Base-by-base conservation (phyloP, 345 rosid genomes). In the Pseudoturritis turrita region DNA sequence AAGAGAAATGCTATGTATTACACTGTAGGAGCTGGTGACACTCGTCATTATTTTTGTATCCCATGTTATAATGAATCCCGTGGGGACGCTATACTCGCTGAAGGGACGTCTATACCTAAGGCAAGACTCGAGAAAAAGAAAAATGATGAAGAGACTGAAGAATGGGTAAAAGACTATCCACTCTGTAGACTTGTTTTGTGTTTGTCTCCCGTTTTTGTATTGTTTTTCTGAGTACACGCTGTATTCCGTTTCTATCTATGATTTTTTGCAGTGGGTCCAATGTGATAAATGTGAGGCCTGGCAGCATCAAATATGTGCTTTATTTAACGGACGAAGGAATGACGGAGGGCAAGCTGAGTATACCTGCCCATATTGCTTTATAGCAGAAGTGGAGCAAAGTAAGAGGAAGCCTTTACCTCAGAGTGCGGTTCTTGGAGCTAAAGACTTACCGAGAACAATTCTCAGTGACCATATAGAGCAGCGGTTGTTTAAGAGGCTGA, bases 341-440 rank as follows among this genome's bases (percentile, higher is more conserved):
- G 99, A 96, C 66, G 98, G 99, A 28, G 99, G 99, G 50, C 97
- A 96, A 79, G 99, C 99, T 77, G 99, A 96, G 72, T 96, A 96
- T 82, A 96, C 99, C 49, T 96, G 99, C 81, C 99, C 98, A 53
- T 89, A 92, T 78, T 96, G 99, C 85, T 96, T 85, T 72, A 92
- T 92, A 31, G 76, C 55, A 55, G 99, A 96, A 86, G 84, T 96
- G 71, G 96, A 88, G 82, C 86, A 85, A 80, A 96, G 95, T 67
- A 91, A 92, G 83, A 90, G 99, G 62, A 83, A 73, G 79, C 98
- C 98, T 51, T 85, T 96, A 81, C 89, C 96, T 10, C 99, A 89
- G 78, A 96, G 93, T 86, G 97, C 99, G 77, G 99, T 92, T 68
- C 91, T 96, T 71, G 99, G 99, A 70, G 99, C 99, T 44, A 96